Evolutionary conservation across 2,329 filamentous ascomycete genomes (phyloP).

Genomic region (Didymella pinodella): DNA sequence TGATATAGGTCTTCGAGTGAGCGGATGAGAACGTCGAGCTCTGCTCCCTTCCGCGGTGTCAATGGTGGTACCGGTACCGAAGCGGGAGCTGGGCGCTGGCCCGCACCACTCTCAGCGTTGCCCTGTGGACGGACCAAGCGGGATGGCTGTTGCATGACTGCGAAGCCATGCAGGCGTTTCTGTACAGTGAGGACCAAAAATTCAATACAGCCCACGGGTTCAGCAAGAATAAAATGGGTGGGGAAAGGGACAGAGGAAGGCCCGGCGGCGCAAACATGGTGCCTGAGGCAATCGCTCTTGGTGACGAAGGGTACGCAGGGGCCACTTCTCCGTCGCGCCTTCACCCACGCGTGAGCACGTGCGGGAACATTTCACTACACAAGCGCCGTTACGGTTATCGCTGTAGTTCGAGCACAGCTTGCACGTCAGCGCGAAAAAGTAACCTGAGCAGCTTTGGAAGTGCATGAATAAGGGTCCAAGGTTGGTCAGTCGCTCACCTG

Average conservation of each 20-base stretch:
- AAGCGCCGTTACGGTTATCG: not conserved
- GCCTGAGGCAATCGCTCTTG: slow-evolving; percentile 35
- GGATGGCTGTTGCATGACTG: slow-evolving; percentile 19
- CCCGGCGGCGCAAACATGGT: slow-evolving; percentile 28
- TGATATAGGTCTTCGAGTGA: slow-evolving; percentile 34
- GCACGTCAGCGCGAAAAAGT: not conserved
- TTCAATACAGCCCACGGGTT: not conserved
- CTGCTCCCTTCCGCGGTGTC: slow-evolving; percentile 25
- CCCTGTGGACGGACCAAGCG: slow-evolving; percentile 6
- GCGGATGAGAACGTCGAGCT: slow-evolving; percentile 29
- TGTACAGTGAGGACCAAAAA: not conserved
- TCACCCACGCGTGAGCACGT: slow-evolving; percentile 16
- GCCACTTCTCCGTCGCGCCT: slow-evolving; percentile 10
- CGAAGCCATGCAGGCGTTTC: slow-evolving; percentile 13
- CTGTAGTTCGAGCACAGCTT: not conserved
- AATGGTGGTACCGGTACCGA: slow-evolving; percentile 27
- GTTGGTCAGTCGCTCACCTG: not conserved
- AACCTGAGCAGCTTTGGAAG: not conserved
- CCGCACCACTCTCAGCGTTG: slow-evolving; percentile 6
- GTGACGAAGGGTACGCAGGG: slow-evolving; percentile 12
- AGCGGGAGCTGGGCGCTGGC: slow-evolving; percentile 18
- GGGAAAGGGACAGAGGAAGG: slow-evolving; percentile 4
- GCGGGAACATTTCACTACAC: not conserved
- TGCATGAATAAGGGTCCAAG: too few species aligned
- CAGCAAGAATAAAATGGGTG: not conserved